These are phyloP conservation scores for Pleurotus ostreatus DNA, from an alignment of 768 basidiomycete genomes.

Conservation along the genomic window DNA sequence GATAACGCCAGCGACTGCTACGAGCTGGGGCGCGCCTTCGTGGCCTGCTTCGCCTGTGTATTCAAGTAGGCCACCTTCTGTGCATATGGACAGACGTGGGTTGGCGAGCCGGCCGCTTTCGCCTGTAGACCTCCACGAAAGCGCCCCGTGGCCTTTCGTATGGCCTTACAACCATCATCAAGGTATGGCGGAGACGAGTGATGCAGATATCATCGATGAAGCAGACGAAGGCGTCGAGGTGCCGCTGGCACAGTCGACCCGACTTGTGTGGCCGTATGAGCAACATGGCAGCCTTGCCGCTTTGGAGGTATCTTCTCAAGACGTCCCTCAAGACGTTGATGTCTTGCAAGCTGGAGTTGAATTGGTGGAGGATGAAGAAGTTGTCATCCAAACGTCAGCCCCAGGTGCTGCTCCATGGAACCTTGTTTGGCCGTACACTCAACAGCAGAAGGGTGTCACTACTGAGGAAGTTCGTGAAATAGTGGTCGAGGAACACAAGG, in stretches of 20 bases:
- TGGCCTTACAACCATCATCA: conserved; percentile 25
- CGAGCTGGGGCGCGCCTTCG: conserved; percentile 30
- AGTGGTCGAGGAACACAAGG: neutral
- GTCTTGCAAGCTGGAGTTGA: no score
- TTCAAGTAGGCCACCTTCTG: conserved; percentile 23
- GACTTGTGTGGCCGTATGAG: neutral
- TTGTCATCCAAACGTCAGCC: no score
- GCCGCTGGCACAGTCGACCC: neutral
- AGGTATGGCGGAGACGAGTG: neutral
- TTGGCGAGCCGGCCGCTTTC: conserved; percentile 35
- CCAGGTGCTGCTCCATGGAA: conserved; percentile 8
- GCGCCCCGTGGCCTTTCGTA: conserved; percentile 26
- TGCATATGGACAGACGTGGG: conserved; percentile 35
- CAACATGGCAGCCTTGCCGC: neutral
- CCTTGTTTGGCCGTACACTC: conserved; percentile 14
- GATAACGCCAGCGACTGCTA: conserved; percentile 36
- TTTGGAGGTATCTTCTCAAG: neutral
- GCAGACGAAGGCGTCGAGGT: neutral
- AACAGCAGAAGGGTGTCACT: neutral
- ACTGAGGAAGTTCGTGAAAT: neutral
- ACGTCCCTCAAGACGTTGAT: no score
- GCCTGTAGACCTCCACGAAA: conserved; percentile 33
- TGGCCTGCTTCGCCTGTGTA: conserved; percentile 21
- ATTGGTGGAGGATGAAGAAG: no score
- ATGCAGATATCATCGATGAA: neutral